These are phyloP conservation scores for Acanthamoeba quina DNA, from an alignment of 208 protist genomes.

Conservation along the genomic window DNA sequence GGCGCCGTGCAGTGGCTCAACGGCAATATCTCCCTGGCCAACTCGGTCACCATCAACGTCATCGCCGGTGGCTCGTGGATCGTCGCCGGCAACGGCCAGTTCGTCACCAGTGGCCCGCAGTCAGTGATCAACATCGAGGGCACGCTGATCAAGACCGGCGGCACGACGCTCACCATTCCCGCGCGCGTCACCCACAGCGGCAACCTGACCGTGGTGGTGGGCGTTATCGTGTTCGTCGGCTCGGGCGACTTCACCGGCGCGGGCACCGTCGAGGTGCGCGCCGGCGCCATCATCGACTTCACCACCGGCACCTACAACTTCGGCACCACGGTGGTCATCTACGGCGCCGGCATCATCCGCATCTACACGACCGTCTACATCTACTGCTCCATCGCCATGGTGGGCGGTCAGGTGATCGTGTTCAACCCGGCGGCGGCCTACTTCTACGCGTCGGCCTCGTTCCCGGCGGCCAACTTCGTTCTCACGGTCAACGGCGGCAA, in stretches of 20 bases:
- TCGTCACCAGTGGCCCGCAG: slow-evolving; percentile 49
- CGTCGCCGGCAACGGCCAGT: slow-evolving; percentile 19
- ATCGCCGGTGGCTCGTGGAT: neutral
- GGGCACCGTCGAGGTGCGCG: slow-evolving; percentile 40
- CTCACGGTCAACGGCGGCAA: slow-evolving; percentile 65
- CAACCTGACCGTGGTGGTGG: slow-evolving; percentile 73
- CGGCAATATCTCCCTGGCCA: slow-evolving; percentile 66
- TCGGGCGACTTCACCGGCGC: slow-evolving; percentile 54
- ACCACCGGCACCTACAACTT: slow-evolving; percentile 60
- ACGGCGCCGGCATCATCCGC: slow-evolving; percentile 29
- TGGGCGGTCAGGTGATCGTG: slow-evolving; percentile 41
- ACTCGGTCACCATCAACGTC: slow-evolving; percentile 29
- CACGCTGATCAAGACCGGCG: slow-evolving; percentile 67
- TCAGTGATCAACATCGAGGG: slow-evolving; percentile 46
- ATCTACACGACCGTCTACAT: slow-evolving; percentile 40
- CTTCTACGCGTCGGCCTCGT: slow-evolving; percentile 59
- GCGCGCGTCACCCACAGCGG: slow-evolving; percentile 12
- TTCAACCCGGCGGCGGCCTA: slow-evolving; percentile 35
- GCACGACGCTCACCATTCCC: slow-evolving; percentile 18
- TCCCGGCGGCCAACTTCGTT: slow-evolving; percentile 45
- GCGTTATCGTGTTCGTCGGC: slow-evolving; percentile 2
- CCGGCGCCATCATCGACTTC: slow-evolving; percentile 34
- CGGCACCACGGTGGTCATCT: neutral
- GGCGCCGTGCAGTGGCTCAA: slow-evolving; percentile 45
- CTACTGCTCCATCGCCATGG: slow-evolving; percentile 51